Conservation (phyloP, 495 filamentous ascomycete species). For the Bacidia rubella region DNA sequence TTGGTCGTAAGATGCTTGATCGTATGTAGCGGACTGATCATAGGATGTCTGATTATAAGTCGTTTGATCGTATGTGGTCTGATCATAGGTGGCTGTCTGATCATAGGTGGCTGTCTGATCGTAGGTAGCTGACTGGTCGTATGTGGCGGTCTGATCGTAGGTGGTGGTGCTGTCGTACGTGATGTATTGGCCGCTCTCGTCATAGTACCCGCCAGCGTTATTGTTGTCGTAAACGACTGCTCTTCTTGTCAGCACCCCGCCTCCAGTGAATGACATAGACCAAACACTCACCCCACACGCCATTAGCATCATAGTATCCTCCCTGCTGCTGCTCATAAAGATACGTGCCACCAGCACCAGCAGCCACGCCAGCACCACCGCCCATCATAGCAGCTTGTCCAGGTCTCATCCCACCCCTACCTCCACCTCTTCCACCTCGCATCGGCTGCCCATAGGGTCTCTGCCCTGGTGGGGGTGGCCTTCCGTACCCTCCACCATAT, state of each 20-base stretch:
- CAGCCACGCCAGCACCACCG: background rate
- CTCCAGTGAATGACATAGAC: background rate
- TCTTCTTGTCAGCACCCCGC: background rate
- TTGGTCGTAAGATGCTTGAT: background rate
- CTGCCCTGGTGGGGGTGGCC: background rate
- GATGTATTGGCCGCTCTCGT: background rate
- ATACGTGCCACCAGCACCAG: background rate
- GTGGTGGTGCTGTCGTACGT: background rate
- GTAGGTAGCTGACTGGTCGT: background rate
- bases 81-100: background rate
- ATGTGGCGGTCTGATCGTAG: background rate
- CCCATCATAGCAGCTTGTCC: background rate
- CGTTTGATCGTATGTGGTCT: background rate
- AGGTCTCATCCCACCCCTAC: background rate
- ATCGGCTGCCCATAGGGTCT: background rate
- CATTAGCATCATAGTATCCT: background rate
- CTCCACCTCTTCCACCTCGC: background rate
- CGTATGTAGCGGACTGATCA: background rate
- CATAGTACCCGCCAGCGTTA: background rate
- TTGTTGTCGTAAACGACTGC: background rate
- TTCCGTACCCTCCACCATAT: background rate
- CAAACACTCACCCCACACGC: background rate
- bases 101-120: background rate
- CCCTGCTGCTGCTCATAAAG: background rate
- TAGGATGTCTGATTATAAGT: background rate